Base-by-base conservation (phyloP, 106 monocot species). In the Vanilla planifolia region DNA sequence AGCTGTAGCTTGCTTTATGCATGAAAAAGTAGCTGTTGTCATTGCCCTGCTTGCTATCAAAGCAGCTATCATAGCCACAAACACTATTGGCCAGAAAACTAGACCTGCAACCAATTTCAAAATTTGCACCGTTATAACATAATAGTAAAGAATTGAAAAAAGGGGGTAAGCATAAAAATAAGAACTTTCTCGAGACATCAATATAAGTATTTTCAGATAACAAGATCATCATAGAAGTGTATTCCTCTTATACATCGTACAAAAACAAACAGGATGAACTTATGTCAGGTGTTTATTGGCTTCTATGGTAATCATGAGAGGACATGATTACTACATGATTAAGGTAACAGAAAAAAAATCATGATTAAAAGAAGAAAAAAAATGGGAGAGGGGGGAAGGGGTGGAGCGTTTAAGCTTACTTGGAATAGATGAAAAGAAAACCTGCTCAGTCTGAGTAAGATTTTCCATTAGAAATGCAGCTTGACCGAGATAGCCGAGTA, bases 401-500 rank as follows among this genome's bases (percentile, higher is more conserved):
- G 33, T 48, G 4, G 28, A 64, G 48, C 22, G 19, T 15, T 65
- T 33, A 17, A 52, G 51, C 86, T 85, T 82, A 98, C 96, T 65
- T 50, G 96, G 91, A 51, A 87, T 75, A 55, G 91, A 98, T 37
- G 78, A 81, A 77, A 85, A 98, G 79, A 98, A 98, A 73, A 91
- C 72, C 69, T 91, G 91, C 67, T 98, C 77, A 53, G 67, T 59
- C 60, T 64, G 55, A 61, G 63, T 63, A 61, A 77, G 61, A 63
- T 91, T 87, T 84, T 84, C 88, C 73, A 98, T 77, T 21, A 98
- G 77, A 52, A 81, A 98, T 55, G 96, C 91, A 77, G 87, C 96
- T 69, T 98, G 96, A 58, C 96, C 96, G 67, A 98, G 78, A 55
- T 98, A 91, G 50, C 91, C 91, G 78, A 98, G 35, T 0, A 98